A percentile compares a stretch with the other conserved stretches of the same genome.
These are phyloP conservation scores for Trichosporon coremiiforme DNA, from an alignment of 1,284 basidiomycete genomes.

Conservation along the genomic window DNA sequence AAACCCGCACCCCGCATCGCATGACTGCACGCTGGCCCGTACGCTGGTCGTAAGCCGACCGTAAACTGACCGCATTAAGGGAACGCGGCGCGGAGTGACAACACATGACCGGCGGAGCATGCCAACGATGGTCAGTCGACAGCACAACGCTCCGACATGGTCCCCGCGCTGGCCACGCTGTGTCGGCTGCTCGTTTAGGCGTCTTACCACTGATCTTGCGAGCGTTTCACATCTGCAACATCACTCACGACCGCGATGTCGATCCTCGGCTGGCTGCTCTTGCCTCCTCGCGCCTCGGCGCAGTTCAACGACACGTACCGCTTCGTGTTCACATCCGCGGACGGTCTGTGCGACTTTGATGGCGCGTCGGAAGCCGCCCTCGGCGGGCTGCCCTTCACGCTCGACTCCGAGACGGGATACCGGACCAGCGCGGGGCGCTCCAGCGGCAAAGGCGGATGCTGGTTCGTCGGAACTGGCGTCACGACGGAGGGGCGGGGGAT, in stretches of 20 bases:
- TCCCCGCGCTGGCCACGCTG: too few species aligned
- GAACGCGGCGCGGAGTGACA: too few species aligned
- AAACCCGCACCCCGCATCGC: too few species aligned
- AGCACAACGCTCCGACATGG: too few species aligned
- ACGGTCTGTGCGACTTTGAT: not conserved
- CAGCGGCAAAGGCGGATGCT: not conserved
- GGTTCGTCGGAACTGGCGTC: not conserved
- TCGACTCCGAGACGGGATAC: not conserved
- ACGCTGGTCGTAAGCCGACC: too few species aligned
- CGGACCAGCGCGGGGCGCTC: not conserved
- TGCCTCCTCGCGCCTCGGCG: too few species aligned
- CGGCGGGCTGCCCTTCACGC: not conserved
- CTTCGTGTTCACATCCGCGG: not conserved
- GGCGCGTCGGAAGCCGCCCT: not conserved
- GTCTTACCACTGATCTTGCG: too few species aligned
- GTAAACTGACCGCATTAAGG: too few species aligned
- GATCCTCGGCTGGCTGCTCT: not conserved
- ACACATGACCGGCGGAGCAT: too few species aligned
- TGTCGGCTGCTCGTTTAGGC: too few species aligned
- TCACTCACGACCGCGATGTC: not conserved
- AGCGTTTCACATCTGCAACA: not conserved
- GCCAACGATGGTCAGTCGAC: too few species aligned
- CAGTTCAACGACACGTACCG: not conserved
- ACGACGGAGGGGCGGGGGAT: not conserved
- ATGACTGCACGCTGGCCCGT: too few species aligned